Conservation (phyloP, 345 rosid genomes). For the Ricinus communis region DNA sequence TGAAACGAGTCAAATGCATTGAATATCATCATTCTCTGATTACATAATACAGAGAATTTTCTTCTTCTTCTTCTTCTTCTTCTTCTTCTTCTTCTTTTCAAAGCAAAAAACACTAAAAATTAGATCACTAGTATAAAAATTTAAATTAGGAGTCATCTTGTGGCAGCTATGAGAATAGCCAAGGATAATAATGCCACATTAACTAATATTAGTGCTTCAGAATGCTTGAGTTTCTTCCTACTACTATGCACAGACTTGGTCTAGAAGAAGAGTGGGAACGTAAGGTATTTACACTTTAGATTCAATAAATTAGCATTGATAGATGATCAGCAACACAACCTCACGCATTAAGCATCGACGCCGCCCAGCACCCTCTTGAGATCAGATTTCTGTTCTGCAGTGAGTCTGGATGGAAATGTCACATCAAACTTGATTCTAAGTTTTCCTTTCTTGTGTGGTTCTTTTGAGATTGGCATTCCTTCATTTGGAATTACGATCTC, state of each 20-base stretch:
- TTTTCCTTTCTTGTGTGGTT: slow-evolving; percentile 55
- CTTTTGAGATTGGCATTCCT: slow-evolving; percentile 67
- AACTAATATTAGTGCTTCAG: slow-evolving; percentile 7
- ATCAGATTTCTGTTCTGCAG: slow-evolving; percentile 32
- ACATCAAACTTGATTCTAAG: slow-evolving; percentile 59
- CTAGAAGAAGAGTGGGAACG: slow-evolving; percentile 7
- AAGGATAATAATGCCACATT: slow-evolving; percentile 6
- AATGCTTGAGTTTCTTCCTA: slow-evolving; percentile 30
- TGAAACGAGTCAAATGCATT: slow-evolving; percentile 15
- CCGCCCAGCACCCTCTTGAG: slow-evolving; percentile 30
- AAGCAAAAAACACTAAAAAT: slow-evolving; percentile 8
- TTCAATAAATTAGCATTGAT: slow-evolving; percentile 18
- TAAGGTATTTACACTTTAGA: slow-evolving; percentile 46
- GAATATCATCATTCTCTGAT: slow-evolving; percentile 6
- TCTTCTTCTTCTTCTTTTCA: neutral
- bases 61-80: too few species aligned
- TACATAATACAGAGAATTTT: slow-evolving; percentile 11
- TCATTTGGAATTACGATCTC: slow-evolving; percentile 53
- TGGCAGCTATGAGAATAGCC: neutral
- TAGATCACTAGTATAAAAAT: slow-evolving; percentile 19
- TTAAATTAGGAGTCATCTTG: slow-evolving; percentile 11
- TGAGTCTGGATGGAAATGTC: slow-evolving; percentile 52
- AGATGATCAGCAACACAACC: slow-evolving; percentile 17
- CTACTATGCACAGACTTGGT: slow-evolving; percentile 43
- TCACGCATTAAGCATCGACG: neutral